Base-by-base conservation (phyloP, 139 green algal species). In the Diplosphaera chodatii region DNA sequence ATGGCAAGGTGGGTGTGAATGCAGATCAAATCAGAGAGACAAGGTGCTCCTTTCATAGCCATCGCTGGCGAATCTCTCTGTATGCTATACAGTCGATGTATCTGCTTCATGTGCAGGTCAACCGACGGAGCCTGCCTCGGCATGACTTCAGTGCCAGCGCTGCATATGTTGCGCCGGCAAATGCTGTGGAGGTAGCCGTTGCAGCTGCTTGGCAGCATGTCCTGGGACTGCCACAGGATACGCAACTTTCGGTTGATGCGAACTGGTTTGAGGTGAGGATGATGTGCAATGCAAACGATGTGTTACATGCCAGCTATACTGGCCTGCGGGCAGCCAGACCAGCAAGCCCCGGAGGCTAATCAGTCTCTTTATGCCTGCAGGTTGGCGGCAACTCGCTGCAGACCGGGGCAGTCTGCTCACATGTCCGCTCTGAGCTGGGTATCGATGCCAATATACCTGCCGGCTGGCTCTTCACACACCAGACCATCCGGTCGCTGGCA, bases 301-400 rank as follows among this genome's bases (percentile, higher is more conserved):
- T n/a, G n/a, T n/a, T n/a, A n/a, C n/a, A n/a, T 48, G 37, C 10
- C 10, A 48, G 37, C 37, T 48, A 10, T 48, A 10, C 6, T 10
- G 10, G 8, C 10, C 10, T 10, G 10, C 10, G 10, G 37, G 37
- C 8, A 20, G 37, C 37, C 6, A 48, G 37, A 48, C 37, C 6
- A 48, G 10, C 10, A 10, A 10, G 16, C 3, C 48, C 4, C 25
- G 3, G 16, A n/a, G 8, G 48, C 16, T 18, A 4, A 25, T 18
- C 13, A n/a, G 48, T 21, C 37, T 21, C 37, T 13, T 48, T 8
- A 21, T 13, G 37, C 10, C 37, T 25, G 48, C 48, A 59, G 48
- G 18, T 59, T 27, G 76, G 76, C 59, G 76, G 76, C 37, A 81
- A 31, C 62, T 77, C 70, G 25, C 70, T 81, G 31, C 59, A 40